Percentiles rank a stretch among this genome's conserved stretches.
phyloP scores from a whole-genome alignment of 768 basidiomycete genomes.

The Lentinula lateritia region DNA sequence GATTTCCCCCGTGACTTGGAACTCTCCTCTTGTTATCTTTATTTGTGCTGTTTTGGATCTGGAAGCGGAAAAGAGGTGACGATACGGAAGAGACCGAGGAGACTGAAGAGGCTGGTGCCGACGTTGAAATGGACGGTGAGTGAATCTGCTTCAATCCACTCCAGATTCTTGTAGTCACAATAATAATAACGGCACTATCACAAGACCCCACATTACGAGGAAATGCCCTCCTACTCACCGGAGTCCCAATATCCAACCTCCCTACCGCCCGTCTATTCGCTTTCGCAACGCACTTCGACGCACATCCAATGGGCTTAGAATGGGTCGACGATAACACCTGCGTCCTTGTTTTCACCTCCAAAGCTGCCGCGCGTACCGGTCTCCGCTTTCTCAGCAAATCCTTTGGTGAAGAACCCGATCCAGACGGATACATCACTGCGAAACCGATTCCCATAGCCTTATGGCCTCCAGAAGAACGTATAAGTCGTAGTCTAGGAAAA shows the following conservation, averaged over 20 bases:
- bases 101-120: conserved; percentile 21
- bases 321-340: conserved; percentile 86
- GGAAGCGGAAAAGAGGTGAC: conserved; percentile 21
- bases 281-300: conserved; percentile 75
- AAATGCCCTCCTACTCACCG: conserved; percentile 70
- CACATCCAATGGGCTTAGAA: conserved; percentile 70
- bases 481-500: conserved; percentile 65
- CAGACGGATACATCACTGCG: conserved; percentile 54
- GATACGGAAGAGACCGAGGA: conserved; percentile 17
- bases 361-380: conserved; percentile 45
- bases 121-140: conserved; percentile 21
- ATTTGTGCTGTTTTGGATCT: conserved; percentile 20
- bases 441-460: conserved; percentile 66
- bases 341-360: conserved; percentile 67
- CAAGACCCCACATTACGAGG: conserved; percentile 44
- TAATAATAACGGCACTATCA: too few species aligned
- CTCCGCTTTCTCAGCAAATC: conserved; percentile 48
- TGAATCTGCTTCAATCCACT: background rate
- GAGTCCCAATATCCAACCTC: conserved; percentile 67
- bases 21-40: background rate
- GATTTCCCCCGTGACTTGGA: background rate
- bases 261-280: conserved; percentile 77
- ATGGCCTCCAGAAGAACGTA: conserved; percentile 79
- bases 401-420: conserved; percentile 44
- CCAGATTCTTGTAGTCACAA: too few species aligned